These are phyloP conservation scores for Ceratobasidium sp. DNA, from an alignment of 1,284 basidiomycete species.

Conservation along the genomic window DNA sequence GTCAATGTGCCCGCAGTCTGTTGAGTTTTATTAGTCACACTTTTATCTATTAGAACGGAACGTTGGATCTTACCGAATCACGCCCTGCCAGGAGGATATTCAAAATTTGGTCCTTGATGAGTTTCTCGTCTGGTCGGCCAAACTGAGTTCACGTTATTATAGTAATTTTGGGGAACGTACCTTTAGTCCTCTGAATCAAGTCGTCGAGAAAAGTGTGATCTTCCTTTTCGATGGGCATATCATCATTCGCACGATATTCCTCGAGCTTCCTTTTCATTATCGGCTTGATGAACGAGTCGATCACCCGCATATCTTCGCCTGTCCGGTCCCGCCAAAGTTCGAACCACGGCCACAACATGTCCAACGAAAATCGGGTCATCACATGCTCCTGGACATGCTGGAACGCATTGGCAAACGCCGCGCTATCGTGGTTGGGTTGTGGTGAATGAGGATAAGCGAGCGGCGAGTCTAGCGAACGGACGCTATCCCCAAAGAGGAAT, in stretches of 20 bases:
- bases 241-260: conserved; percentile 52
- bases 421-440: conserved; percentile 63
- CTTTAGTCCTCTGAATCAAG: conserved; percentile 18
- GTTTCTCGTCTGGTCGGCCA: neutral
- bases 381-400: conserved; percentile 69
- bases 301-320: conserved; percentile 62
- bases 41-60: neutral
- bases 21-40: neutral
- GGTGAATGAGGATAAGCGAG: conserved; percentile 57
- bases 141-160: neutral
- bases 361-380: conserved; percentile 62
- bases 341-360: conserved; percentile 69
- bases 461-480: conserved; percentile 42
- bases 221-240: neutral
- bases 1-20: conserved; percentile 47
- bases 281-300: conserved; percentile 69
- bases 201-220: conserved; percentile 8
- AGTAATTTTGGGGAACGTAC: neutral
- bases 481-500: conserved; percentile 46
- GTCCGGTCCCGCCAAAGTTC: conserved; percentile 72
- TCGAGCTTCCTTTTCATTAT: conserved; percentile 67
- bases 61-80: conserved; percentile 1
- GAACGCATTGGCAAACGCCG: conserved; percentile 71
- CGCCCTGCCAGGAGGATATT: conserved; percentile 29
- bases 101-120: conserved; percentile 19